phyloP scores from a whole-genome alignment of 495 filamentous ascomycete species.

The Aspergillus indologenus region DNA sequence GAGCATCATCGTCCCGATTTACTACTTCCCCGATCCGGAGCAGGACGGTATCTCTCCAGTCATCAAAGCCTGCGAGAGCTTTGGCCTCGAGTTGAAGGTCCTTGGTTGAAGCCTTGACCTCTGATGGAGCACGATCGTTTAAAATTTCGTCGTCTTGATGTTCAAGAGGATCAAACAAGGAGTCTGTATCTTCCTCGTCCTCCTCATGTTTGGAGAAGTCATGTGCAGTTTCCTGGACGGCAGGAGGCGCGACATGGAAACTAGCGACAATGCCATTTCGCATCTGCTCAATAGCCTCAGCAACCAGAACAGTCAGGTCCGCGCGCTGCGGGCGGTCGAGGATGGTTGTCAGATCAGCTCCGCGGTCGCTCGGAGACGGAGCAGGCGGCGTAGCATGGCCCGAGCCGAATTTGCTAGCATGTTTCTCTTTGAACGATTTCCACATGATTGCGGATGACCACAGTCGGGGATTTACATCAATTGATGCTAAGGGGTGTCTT shows the following conservation, averaged over 20 bases:
- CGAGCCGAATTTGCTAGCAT: slow-evolving; percentile 33
- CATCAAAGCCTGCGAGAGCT: slow-evolving; percentile 56
- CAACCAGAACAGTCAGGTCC: slow-evolving; percentile 48
- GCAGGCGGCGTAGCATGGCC: slow-evolving; percentile 18
- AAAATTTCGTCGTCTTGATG: slow-evolving; percentile 11
- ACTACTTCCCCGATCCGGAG: slow-evolving; percentile 63
- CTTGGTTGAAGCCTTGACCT: slow-evolving; percentile 22
- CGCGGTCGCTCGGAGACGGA: slow-evolving; percentile 26
- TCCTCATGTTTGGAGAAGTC: slow-evolving; percentile 8
- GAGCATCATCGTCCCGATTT: slow-evolving; percentile 51
- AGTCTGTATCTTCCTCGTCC: slow-evolving; percentile 5
- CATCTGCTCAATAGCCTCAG: slow-evolving; percentile 43
- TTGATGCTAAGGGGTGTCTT: not conserved
- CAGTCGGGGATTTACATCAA: slow-evolving; percentile 1
- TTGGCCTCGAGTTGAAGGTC: slow-evolving; percentile 35
- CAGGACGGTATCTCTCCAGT: slow-evolving; percentile 61
- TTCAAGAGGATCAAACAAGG: slow-evolving; percentile 2
- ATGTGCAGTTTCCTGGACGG: not conserved
- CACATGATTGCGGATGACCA: slow-evolving; percentile 28
- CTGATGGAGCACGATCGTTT: not conserved
- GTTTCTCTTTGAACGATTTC: slow-evolving; percentile 41
- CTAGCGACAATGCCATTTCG: slow-evolving; percentile 38
- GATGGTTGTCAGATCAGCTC: slow-evolving; percentile 49
- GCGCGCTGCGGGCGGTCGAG: slow-evolving; percentile 47
- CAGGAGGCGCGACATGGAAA: slow-evolving; percentile 30